These are phyloP conservation scores for Ceratopteris richardii DNA, from an alignment of 75 land plant genomes.

Conservation along the genomic window DNA sequence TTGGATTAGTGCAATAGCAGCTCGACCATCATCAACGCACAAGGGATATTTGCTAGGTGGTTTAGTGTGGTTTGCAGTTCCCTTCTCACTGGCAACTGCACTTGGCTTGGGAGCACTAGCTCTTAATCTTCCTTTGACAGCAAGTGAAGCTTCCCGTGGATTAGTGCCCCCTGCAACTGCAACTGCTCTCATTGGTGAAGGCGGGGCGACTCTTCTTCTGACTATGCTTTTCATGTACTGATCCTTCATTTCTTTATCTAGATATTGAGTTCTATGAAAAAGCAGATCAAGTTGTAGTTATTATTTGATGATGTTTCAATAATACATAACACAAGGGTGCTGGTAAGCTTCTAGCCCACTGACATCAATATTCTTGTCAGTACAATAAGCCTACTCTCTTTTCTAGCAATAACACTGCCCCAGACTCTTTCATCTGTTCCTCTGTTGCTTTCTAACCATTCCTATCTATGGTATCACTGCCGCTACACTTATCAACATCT, in stretches of 20 bases:
- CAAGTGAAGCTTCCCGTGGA: conserved; percentile 69
- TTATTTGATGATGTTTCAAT: neutral
- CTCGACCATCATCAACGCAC: conserved; percentile 87
- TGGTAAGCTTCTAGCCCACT: too few relatives aligned
- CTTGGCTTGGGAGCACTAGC: conserved; percentile 94
- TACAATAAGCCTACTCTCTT: too few relatives aligned
- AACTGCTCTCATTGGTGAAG: conserved; percentile 84
- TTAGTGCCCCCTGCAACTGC: conserved; percentile 95
- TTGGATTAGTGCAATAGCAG: conserved; percentile 91
- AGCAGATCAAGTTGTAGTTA: too few relatives aligned
- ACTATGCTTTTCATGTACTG: conserved; percentile 96
- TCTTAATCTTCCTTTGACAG: conserved; percentile 87
- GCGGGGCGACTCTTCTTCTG: conserved; percentile 84
- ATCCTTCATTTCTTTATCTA: neutral
- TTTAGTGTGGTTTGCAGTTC: conserved; percentile 95
- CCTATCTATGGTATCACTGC: too few relatives aligned
- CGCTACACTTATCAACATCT: too few relatives aligned
- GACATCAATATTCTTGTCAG: too few relatives aligned
- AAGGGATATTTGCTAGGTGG: conserved; percentile 95
- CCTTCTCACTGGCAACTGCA: conserved; percentile 86
- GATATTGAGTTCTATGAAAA: too few relatives aligned
- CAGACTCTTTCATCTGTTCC: too few relatives aligned
- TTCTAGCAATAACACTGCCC: too few relatives aligned
- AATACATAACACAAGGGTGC: neutral
- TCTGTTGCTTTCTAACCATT: too few relatives aligned